Percentiles rank a stretch among this genome's conserved stretches.
Conservation (phyloP, 2,329 filamentous ascomycete genomes). For the Didymella arachidicola region DNA sequence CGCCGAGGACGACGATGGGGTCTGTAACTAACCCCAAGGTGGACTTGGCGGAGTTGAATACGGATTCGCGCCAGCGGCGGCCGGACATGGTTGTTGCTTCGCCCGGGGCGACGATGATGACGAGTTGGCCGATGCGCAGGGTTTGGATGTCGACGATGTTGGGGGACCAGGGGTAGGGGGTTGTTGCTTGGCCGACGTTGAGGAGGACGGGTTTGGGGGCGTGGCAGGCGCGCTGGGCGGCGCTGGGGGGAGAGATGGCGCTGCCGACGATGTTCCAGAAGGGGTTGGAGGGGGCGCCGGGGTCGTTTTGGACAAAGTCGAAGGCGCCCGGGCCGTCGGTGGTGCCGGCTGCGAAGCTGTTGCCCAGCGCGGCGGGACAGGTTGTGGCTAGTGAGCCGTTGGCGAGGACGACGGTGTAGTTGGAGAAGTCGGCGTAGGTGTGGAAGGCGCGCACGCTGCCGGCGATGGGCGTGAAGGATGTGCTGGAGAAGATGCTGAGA, state of each 20-base stretch:
- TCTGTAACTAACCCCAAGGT: constrained; percentile 17
- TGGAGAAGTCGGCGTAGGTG: constrained; percentile 81
- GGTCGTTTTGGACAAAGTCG: constrained; percentile 90
- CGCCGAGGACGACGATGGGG: constrained; percentile 79
- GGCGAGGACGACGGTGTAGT: constrained; percentile 74
- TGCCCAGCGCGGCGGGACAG: constrained; percentile 87
- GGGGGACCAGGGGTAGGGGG: constrained; percentile 86
- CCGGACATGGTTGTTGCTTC: constrained; percentile 95
- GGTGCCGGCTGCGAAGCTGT: constrained; percentile 91
- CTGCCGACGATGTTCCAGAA: constrained; percentile 81
- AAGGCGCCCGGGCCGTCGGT: constrained; percentile 90
- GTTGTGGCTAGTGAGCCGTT: constrained; percentile 76
- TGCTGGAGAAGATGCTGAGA: constrained; percentile 63
- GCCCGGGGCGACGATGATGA: constrained; percentile 84
- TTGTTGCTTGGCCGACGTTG: constrained; percentile 81
- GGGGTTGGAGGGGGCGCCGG: constrained; percentile 76
- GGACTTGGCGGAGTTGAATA: constrained; percentile 38
- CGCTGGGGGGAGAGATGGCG: constrained; percentile 73
- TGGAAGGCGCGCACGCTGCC: constrained; percentile 82
- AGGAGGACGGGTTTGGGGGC: constrained; percentile 83
- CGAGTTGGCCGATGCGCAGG: constrained; percentile 81
- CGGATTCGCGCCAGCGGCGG: constrained; percentile 75
- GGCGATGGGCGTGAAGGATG: constrained; percentile 59
- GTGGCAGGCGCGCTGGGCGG: constrained; percentile 78
- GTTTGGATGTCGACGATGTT: constrained; percentile 91